Evolutionary conservation across 2,329 filamentous ascomycete genomes (phyloP), one percentile per base, ranked within the genome.

Genomic region (Exserohilum turcica): DNA sequence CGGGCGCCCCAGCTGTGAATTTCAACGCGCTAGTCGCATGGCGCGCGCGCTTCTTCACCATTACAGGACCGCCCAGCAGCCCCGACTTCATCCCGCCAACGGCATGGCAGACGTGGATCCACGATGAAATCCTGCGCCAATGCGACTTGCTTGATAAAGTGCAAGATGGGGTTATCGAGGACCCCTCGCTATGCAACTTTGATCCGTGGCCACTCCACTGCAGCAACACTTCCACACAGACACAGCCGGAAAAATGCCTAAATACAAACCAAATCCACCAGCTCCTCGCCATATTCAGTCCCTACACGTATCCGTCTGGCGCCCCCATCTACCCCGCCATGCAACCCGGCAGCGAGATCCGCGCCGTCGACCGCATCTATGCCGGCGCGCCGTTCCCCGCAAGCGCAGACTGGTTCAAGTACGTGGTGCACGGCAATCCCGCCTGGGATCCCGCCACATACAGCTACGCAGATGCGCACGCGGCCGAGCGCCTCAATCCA

Each of bases 91-190:
- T 72, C 15, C 18, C 57, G 0, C 19, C 51, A 3, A 38, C 38
- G 15, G 59, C 58, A 8, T 72, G 68, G 68, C 57, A 64, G 29
- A 60, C 60, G 1, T 60, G 62, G 50, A 77, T 81, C 15, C 75
- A 79, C 54, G 59, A 74, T 6, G 75, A 77, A 45, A 70, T 80
- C n/a, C 57, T 83, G 15, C 63, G 64, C 1, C 80, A 82, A 59
- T 84, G 81, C 61, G 80, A 83, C 61, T 64, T 62, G 1, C 66
- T 81, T 10, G 80, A 83, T 57, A 76, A 76, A 7, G 77, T 78
- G 3, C 54, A 69, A 12, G 81, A 83, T 59, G 78, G 78, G 3
- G 77, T 81, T 37, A 71, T 81, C 45, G 77, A 77, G 53, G 75
- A 79, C 57, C 74, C 78, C 0, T 66, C 64, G 2, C 63, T 76